Conservation (phyloP, 2,329 filamentous ascomycete species). For the Ilyonectria robusta region DNA sequence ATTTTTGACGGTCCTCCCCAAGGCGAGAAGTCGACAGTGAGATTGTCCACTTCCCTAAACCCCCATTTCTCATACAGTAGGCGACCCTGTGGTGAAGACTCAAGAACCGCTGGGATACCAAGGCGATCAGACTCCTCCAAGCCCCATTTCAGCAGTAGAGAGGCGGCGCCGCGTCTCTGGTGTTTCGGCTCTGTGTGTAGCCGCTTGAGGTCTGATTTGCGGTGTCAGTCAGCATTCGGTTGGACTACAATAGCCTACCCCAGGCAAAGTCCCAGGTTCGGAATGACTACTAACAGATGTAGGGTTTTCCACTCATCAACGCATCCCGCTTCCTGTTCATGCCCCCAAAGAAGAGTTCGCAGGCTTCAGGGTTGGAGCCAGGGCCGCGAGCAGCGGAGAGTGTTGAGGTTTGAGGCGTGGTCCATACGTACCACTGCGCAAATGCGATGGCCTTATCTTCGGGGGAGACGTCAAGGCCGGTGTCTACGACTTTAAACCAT, state of each 20-base stretch:
- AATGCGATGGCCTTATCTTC: conserved; percentile 53
- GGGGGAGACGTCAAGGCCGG: conserved; percentile 38
- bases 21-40: conserved; percentile 46
- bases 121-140: conserved; percentile 55
- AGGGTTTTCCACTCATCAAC: conserved; percentile 50
- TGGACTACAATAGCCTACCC: too few relatives aligned
- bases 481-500: conserved; percentile 56
- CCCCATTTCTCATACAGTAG: conserved; percentile 54
- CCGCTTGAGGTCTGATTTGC: conserved; percentile 52
- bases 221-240: neutral
- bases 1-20: conserved; percentile 47
- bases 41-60: conserved; percentile 50
- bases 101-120: conserved; percentile 54
- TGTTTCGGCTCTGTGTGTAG: conserved; percentile 56
- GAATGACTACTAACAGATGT: conserved; percentile 51
- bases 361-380: conserved; percentile 52
- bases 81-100: conserved; percentile 52
- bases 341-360: conserved; percentile 50
- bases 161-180: conserved; percentile 54
- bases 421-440: conserved; percentile 54
- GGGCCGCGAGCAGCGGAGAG: conserved; percentile 46
- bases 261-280: neutral
- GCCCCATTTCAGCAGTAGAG: conserved; percentile 53
- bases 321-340: conserved; percentile 50
- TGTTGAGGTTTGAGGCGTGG: conserved; percentile 39